A percentile compares a stretch with the other conserved stretches of the same genome.
Conservation (phyloP, 805 yeast genomes). For the Suhomyces vadensis region DNA sequence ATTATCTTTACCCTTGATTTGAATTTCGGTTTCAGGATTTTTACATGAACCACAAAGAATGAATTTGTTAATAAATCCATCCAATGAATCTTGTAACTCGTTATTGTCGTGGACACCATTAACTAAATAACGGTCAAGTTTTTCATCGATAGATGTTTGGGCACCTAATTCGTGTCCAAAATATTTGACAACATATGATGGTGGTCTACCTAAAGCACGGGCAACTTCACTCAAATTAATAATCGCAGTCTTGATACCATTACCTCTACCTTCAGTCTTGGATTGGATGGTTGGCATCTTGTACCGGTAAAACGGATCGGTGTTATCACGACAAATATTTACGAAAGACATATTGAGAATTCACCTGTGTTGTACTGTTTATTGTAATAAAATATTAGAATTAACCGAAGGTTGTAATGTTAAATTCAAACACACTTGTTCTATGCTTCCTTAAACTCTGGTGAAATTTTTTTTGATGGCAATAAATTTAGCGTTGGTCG, state of each 20-base stretch:
- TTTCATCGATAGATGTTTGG: slow-evolving; percentile 80
- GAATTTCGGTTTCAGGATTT: slow-evolving; percentile 95
- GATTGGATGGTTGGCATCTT: slow-evolving; percentile 98
- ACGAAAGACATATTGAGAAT: slow-evolving; percentile 68
- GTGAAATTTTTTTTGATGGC: slow-evolving; percentile 6
- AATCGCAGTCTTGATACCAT: slow-evolving; percentile 96
- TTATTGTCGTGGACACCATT: slow-evolving; percentile 92
- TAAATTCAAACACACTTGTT: background rate
- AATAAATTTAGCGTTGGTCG: too few relatives aligned
- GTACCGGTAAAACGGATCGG: slow-evolving; percentile 98
- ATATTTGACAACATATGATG: slow-evolving; percentile 87
- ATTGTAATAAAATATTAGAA: background rate
- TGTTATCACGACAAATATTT: slow-evolving; percentile 94
- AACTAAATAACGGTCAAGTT: slow-evolving; percentile 82
- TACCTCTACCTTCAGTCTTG: slow-evolving; percentile 98
- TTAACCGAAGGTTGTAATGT: background rate
- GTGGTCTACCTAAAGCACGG: slow-evolving; percentile 90
- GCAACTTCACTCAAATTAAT: slow-evolving; percentile 91
- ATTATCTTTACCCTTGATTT: slow-evolving; percentile 70
- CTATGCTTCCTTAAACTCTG: background rate
- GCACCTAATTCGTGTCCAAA: slow-evolving; percentile 98
- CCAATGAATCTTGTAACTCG: slow-evolving; percentile 90
- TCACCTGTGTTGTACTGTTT: background rate
- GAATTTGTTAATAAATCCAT: slow-evolving; percentile 89
- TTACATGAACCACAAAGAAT: slow-evolving; percentile 93